Evolutionary conservation across 176 grass and related monocot genomes (phyloP), one percentile per base, ranked within the genome.

Genomic region (Oryza officinalis): DNA sequence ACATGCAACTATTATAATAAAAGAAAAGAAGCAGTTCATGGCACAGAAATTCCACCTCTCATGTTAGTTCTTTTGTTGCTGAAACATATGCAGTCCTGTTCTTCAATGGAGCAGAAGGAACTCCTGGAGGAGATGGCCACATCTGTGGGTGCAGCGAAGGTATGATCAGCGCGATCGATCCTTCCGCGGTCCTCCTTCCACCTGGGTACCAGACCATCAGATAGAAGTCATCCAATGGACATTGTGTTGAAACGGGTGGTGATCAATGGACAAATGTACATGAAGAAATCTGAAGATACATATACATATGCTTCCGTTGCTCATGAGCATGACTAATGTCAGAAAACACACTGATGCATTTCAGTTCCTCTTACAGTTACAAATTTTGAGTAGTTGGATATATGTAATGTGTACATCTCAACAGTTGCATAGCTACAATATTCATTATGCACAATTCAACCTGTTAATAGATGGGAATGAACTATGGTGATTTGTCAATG

Each of bases 81-180:
- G 15, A 70, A 75, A 78, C 78, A 80, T 74, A 27, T 77, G 32
- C 69, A 87, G 92, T 88, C 90, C 13, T 98, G 95, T 77, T 69
- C 90, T 37, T 69, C 92, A 5, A 13, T 95, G 92, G 95, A 98
- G 87, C 88, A 98, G 73, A 92, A 90, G 82, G 95, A 98, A 88
- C 92, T 94, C 27, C 66, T 98, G 88, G 92, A 98, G 82, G 95
- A 98, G 86, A 52, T 98, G 82, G 91, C 91, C 40, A 63, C 71
- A 23, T 95, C 92, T 63, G 54, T 89, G 63, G 73, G 80, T 7
- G 69, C 31, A 13, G 50, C 35, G 14, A 85, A 88, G 46, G 46
- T 74, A 57, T 82, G 74, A 85, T 63, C 25, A 54, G 37, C 9
- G 15, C 1, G n/a, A 57, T 20, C 65, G 20, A 30, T 25, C 14